Conservation (phyloP, 2,329 filamentous ascomycete species). For the Hortaea werneckii region DNA sequence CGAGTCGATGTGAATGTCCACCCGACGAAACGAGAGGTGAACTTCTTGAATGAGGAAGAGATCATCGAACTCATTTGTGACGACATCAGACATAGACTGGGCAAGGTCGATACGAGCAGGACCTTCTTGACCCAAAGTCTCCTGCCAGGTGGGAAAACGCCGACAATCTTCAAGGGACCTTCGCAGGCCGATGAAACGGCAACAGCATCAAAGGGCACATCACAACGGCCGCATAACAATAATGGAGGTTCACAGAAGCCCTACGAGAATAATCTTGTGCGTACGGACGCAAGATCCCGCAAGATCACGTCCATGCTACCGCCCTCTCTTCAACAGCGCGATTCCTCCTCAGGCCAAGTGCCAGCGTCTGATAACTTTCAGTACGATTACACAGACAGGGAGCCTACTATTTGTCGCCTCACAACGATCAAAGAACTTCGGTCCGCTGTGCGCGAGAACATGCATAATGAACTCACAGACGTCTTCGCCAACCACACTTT, state of each 20-base stretch:
- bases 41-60: slow-evolving; percentile 95
- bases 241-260: slow-evolving; percentile 38
- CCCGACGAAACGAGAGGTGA: slow-evolving; percentile 91
- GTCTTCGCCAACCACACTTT: slow-evolving; percentile 83
- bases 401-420: slow-evolving; percentile 60
- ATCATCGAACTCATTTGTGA: slow-evolving; percentile 80
- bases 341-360: slow-evolving; percentile 27
- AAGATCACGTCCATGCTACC: slow-evolving; percentile 96
- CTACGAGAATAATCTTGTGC: slow-evolving; percentile 78
- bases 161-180: slow-evolving; percentile 33
- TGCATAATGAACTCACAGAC: slow-evolving; percentile 79
- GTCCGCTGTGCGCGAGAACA: slow-evolving; percentile 64
- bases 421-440: slow-evolving; percentile 80
- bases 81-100: slow-evolving; percentile 65
- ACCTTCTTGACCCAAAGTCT: slow-evolving; percentile 92
- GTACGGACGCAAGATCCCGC: slow-evolving; percentile 76
- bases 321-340: slow-evolving; percentile 35
- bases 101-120: slow-evolving; percentile 82
- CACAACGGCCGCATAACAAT: slow-evolving; percentile 13
- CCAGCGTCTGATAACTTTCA: slow-evolving; percentile 42
- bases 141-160: slow-evolving; percentile 53
- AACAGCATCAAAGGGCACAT: slow-evolving; percentile 23
- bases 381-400: slow-evolving; percentile 63
- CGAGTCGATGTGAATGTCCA: slow-evolving; percentile 96
- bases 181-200: slow-evolving; percentile 16